phyloP scores from a whole-genome alignment of 345 rosid genomes.

The Arabidopsis suecica region DNA sequence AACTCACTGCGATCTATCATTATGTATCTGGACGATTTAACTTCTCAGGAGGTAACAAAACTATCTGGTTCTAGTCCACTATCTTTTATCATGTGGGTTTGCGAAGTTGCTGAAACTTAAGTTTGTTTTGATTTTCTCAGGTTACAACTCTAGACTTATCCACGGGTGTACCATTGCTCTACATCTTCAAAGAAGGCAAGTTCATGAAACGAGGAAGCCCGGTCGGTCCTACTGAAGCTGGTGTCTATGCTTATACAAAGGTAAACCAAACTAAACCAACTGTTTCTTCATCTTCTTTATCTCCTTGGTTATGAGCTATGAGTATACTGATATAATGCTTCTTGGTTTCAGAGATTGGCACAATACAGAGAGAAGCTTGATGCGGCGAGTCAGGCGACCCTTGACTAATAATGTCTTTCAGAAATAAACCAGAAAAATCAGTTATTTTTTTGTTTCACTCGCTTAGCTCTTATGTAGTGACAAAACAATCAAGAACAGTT shows the following conservation, averaged over 20 bases:
- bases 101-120: neutral
- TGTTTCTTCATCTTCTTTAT: constrained; percentile 2
- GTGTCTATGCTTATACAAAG: constrained; percentile 97
- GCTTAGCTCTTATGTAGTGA: constrained; percentile 31
- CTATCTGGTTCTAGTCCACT: neutral
- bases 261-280: constrained; percentile 45
- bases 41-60: constrained; percentile 73
- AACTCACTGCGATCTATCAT: constrained; percentile 94
- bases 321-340: constrained; percentile 16
- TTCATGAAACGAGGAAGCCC: constrained; percentile 95
- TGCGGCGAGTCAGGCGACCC: constrained; percentile 47
- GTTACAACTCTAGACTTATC: constrained; percentile 87
- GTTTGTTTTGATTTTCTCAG: constrained; percentile 12
- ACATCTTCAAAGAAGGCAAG: constrained; percentile 85
- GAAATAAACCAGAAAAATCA: neutral
- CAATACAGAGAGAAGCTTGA: constrained; percentile 93
- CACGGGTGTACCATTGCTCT: constrained; percentile 95
- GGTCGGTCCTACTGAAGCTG: constrained; percentile 82
- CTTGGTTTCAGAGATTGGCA: constrained; percentile 67
- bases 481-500: constrained; percentile 33
- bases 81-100: neutral
- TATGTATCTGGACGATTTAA: constrained; percentile 95
- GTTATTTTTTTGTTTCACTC: constrained; percentile 5
- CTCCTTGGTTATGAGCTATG: constrained; percentile 16
- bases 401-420: constrained; percentile 40